phyloP scores from a whole-genome alignment of 106 monocot genomes.

The Dioscorea zingiberensis region DNA sequence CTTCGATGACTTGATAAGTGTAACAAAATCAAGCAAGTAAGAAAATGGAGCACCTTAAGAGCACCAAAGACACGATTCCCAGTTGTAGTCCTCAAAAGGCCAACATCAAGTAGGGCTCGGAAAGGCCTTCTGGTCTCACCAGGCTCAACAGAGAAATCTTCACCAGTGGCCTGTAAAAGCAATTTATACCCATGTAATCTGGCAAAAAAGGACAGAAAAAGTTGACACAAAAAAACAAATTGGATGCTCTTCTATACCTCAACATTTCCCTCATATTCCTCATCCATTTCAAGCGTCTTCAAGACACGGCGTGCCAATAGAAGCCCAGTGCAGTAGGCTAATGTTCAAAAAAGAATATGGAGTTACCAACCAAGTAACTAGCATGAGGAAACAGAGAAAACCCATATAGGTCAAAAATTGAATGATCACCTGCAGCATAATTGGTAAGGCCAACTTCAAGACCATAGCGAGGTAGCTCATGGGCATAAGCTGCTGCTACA shows the following conservation, averaged over 20 bases:
- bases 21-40: no score
- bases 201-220: not conserved
- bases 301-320: conserved; percentile 43
- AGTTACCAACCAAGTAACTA: not conserved
- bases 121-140: conserved; percentile 32
- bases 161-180: conserved; percentile 27
- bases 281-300: conserved; percentile 36
- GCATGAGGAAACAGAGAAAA: not conserved
- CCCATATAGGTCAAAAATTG: not conserved
- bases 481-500: conserved; percentile 74
- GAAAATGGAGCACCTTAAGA: conserved; percentile 22
- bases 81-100: conserved; percentile 38
- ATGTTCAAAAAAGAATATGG: not conserved
- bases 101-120: conserved; percentile 43
- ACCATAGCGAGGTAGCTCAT: conserved; percentile 79
- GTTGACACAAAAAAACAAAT: not conserved
- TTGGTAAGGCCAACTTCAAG: conserved; percentile 45
- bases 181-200: not conserved
- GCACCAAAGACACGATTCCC: conserved; percentile 42
- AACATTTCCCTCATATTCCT: conserved; percentile 43
- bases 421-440: conserved; percentile 29
- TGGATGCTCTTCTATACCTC: conserved; percentile 13
- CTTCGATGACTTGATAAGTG: no score
- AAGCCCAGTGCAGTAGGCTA: conserved; percentile 45
- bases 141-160: conserved; percentile 36